Base-by-base conservation (phyloP, 495 filamentous ascomycete species). In the Sordaria brevicollis region DNA sequence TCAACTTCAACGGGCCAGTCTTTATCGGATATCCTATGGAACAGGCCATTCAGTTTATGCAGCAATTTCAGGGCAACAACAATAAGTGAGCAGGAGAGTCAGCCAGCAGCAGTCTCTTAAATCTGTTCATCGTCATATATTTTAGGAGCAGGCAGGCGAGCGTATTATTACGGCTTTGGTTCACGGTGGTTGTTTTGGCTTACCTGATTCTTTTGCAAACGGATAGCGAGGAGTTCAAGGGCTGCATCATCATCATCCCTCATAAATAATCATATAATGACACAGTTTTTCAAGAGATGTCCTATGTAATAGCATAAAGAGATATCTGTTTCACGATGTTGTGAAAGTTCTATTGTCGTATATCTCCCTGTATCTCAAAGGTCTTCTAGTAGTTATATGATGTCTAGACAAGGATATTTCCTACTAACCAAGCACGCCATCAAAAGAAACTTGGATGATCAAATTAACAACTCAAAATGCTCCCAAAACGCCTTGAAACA, bases 11-110 rank as follows among this genome's bases (percentile, higher is more conserved):
- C 29, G 93, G 93, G 0, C 93, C 93, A 0, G 92, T 96, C 2
- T 96, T 97, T 74, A 91, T 96, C 72, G 93, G 93, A 0, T 96
- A 95, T 76, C 86, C 90, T 1, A 85, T 92, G 38, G 92, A 95
- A 70, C 89, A 95, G 76, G 89, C 91, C 19, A 86, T 91, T 21
- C 80, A 81, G 25, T 80, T 96, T 37, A 83, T 96, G 82, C 87
- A 89, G 70, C 85, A 89, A 49, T 84, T 79, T 34, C 82, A 81
- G 70, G 67, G 71, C 29, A 62, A 8, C 21, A 35, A 38, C 29
- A 62, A 8, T 11, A 35, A 38, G 66, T 29, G 35, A 67, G 31
- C 19, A 38, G 35, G 10, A 41, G 5, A 3, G 13, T 8, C 25
- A 15, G 38, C 35, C 7, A 43, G 31, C 17, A 34, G 6, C 19